Evolutionary conservation across 768 basidiomycete species (phyloP), one percentile per base, ranked within the genome.

Genomic region (Glaciozyma antarctica): DNA sequence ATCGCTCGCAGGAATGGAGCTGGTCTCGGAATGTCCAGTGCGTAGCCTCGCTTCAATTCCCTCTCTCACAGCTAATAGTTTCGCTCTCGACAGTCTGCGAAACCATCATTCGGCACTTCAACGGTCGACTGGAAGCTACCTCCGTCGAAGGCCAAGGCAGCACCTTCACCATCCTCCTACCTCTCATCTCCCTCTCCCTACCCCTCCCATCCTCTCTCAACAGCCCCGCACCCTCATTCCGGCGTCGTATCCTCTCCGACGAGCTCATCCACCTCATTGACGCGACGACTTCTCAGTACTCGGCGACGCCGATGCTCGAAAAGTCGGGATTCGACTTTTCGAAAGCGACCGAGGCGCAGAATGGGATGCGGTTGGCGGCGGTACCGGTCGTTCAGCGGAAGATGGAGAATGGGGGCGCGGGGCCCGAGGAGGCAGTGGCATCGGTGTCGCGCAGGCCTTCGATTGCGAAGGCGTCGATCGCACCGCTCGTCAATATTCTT

Each of bases 181-280:
- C 49, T 5, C 26, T n/a, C 49, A n/a, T 6, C 5, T 17, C 15
- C 49, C n/a, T n/a, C 49, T 13, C 26, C 24, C 22, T 13, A 3
- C 19, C n/a, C 49, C 15, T 17, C 49, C n/a, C 8, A 10, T 3
- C 49, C n/a, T 22, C 22, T 28, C n/a, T 7, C 6, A 17, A 5
- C n/a, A 7, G 8, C 24, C 22, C 49, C 49, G 5, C 49, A 10
- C 49, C 24, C 22, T 26, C 21, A 3, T 26, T 22, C 49, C 21
- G 15, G 0, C 63, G 63, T n/a, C 56, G 61, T 38, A 43, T 62
- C 41, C 51, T 69, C 47, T 69, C 67, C 3, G 60, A 55, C 17
- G 63, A 69, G 19, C 61, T 69, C 61, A 32, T 44, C 17, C n/a
- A 44, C 8, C 38, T 68, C 3, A 32, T 63, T 32, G n/a, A 26